These are phyloP conservation scores for Polytrichum commune DNA, from an alignment of 225 moss, liverwort and hornwort genomes.

Conservation along the genomic window DNA sequence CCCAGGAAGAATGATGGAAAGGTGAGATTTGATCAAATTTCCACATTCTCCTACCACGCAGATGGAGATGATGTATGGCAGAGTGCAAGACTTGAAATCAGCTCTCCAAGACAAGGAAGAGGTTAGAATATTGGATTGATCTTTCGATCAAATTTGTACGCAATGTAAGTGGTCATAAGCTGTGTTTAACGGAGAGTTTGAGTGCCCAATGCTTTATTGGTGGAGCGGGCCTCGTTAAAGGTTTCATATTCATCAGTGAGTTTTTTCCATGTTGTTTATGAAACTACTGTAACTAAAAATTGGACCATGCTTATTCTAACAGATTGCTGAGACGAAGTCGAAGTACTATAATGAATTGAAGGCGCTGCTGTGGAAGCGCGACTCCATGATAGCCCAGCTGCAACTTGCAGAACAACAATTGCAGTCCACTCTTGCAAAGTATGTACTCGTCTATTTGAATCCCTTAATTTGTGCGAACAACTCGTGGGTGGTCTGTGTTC, in stretches of 20 bases:
- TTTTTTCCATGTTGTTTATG: no score
- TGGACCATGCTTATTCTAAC: conserved; percentile 4
- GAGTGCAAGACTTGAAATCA: conserved; percentile 68
- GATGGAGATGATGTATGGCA: conserved; percentile 65
- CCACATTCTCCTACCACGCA: conserved; percentile 24
- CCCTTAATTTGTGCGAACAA: no score
- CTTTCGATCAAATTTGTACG: no score
- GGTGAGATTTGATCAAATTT: no score
- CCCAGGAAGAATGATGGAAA: neutral
- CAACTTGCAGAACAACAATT: conserved; percentile 87
- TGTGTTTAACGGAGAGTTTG: no score
- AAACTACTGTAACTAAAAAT: no score
- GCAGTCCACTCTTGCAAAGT: conserved; percentile 77
- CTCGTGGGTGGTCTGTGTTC: no score
- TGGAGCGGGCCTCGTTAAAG: no score
- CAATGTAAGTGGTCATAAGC: no score
- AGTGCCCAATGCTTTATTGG: no score
- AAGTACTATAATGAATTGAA: conserved; percentile 72
- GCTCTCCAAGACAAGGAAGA: conserved; percentile 76
- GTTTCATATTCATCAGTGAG: no score
- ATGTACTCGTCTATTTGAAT: neutral
- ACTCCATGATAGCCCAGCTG: conserved; percentile 66
- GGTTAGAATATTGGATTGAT: conserved; percentile 23
- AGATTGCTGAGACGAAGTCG: conserved; percentile 55
- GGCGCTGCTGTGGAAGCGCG: conserved; percentile 72